phyloP scores from a whole-genome alignment of 208 protist genomes.

The Trypanosoma vivax region DNA sequence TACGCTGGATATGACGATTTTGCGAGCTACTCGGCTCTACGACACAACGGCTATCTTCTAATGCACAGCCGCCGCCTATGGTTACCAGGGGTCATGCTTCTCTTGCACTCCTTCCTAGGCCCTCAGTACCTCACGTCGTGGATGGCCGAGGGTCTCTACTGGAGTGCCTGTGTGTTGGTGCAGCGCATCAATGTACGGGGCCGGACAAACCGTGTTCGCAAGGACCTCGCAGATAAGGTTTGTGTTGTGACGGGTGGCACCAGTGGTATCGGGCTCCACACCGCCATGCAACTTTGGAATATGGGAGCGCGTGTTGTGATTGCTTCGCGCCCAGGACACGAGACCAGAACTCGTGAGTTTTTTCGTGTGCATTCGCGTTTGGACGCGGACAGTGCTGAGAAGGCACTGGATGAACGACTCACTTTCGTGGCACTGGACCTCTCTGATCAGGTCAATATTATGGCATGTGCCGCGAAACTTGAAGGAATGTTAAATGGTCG shows the following conservation, averaged over 20 bases:
- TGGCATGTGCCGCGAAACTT: slow-evolving; percentile 48
- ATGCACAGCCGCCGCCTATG: slow-evolving; percentile 64
- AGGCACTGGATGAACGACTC: slow-evolving; percentile 38
- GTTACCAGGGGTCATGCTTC: slow-evolving; percentile 45
- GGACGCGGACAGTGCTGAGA: not conserved
- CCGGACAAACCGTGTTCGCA: slow-evolving; percentile 30
- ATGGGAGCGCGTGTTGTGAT: slow-evolving; percentile 63
- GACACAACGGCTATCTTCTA: slow-evolving; percentile 48
- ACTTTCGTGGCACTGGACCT: slow-evolving; percentile 54
- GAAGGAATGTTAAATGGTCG: slow-evolving; percentile 50
- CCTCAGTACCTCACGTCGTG: slow-evolving; percentile 19
- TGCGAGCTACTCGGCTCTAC: slow-evolving; percentile 37
- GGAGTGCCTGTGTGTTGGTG: slow-evolving; percentile 38
- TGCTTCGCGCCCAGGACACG: slow-evolving; percentile 36
- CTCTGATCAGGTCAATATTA: slow-evolving; percentile 56
- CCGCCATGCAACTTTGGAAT: slow-evolving; percentile 59
- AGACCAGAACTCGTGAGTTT: slow-evolving; percentile 38
- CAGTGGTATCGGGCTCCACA: slow-evolving; percentile 69
- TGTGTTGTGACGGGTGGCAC: slow-evolving; percentile 77
- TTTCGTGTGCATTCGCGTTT: slow-evolving; percentile 28
- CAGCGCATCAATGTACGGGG: slow-evolving; percentile 64
- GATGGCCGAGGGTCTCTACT: slow-evolving; percentile 30
- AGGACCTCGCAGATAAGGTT: slow-evolving; percentile 48
- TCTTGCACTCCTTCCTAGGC: slow-evolving; percentile 23
- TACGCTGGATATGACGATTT: slow-evolving; percentile 48